phyloP scores from a whole-genome alignment of 2,329 filamentous ascomycete genomes.

The Parafenestella ontariensis region DNA sequence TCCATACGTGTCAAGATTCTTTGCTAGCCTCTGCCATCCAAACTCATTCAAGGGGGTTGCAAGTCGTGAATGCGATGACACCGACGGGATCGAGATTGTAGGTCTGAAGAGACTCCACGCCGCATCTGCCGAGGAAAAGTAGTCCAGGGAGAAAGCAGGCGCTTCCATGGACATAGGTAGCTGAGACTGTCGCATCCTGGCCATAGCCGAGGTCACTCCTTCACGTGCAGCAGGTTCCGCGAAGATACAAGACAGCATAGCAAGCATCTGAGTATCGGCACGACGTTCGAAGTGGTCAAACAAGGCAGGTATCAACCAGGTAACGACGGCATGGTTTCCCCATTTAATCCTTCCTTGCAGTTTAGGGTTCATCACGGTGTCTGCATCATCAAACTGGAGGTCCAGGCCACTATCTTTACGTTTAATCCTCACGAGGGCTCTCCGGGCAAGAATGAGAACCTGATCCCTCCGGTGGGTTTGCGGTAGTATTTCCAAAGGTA shows the following conservation, averaged over 20 bases:
- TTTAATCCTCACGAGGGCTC: constrained; percentile 61
- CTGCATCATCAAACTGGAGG: constrained; percentile 54
- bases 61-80: constrained; percentile 40
- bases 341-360: constrained; percentile 59
- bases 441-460: constrained; percentile 72
- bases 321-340: constrained; percentile 64
- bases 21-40: constrained; percentile 39
- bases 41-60: constrained; percentile 40
- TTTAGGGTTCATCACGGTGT: constrained; percentile 48
- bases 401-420: constrained; percentile 59
- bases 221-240: constrained; percentile 56
- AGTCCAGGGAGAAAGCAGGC: constrained; percentile 56
- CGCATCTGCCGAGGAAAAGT: constrained; percentile 53
- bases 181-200: constrained; percentile 44
- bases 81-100: constrained; percentile 44
- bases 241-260: constrained; percentile 69
- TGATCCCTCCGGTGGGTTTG: constrained; percentile 64
- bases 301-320: constrained; percentile 64
- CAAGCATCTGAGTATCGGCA: constrained; percentile 70
- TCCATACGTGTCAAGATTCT: constrained; percentile 51
- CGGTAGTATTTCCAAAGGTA: constrained; percentile 71
- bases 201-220: constrained; percentile 48
- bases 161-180: constrained; percentile 53
- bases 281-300: constrained; percentile 66
- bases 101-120: constrained; percentile 53